Evolutionary conservation across 305 asterid species (phyloP).

Genomic region (Andrographis paniculata): DNA sequence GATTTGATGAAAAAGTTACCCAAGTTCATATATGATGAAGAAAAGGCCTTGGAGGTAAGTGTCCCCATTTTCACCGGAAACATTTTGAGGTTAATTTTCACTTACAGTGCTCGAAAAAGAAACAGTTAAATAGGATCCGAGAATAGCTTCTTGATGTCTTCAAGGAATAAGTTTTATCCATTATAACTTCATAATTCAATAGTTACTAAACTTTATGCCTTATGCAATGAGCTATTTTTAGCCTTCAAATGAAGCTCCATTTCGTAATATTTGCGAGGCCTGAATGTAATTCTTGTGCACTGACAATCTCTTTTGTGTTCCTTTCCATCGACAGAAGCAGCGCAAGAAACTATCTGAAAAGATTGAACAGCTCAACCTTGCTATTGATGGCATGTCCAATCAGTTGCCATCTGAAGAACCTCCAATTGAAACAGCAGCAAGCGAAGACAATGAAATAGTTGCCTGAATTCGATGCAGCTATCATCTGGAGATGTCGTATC

Average conservation of each 20-base stretch:
- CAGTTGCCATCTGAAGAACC: constrained; percentile 38
- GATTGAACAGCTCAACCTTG: constrained; percentile 65
- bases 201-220: too few species aligned
- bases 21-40: constrained; percentile 78
- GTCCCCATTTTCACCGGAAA: neutral
- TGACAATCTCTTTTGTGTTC: constrained; percentile 6
- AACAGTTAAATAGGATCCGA: too few species aligned
- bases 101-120: too few species aligned
- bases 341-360: constrained; percentile 69
- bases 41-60: constrained; percentile 74
- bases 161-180: too few species aligned
- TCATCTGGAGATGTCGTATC: neutral
- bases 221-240: too few species aligned
- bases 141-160: too few species aligned
- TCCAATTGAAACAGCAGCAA: constrained; percentile 32
- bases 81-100: too few species aligned
- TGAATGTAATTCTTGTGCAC: neutral
- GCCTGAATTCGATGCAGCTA: constrained; percentile 26
- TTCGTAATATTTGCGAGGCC: too few species aligned
- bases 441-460: constrained; percentile 41
- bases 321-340: constrained; percentile 51
- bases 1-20: constrained; percentile 81
- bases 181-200: too few species aligned
- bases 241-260: too few species aligned
- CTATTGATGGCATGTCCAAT: constrained; percentile 59